Evolutionary conservation across 140 eudicot genomes (phyloP).

Genomic region (Erigeron philadelphicus): DNA sequence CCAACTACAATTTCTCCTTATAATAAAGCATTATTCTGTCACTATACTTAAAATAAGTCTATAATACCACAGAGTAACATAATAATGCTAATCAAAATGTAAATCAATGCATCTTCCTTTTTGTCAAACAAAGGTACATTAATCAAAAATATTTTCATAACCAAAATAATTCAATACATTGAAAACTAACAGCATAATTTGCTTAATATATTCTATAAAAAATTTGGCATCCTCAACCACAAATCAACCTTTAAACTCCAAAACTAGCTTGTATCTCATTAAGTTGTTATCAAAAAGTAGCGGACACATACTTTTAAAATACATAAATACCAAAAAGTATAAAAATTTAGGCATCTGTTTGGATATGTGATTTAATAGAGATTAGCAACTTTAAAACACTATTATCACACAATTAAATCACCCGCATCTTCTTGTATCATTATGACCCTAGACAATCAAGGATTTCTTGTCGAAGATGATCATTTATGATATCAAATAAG

Average conservation of each 20-base stretch:
- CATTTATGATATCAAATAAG: too few relatives aligned
- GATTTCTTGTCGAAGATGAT: neutral
- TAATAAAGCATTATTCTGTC: neutral
- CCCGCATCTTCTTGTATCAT: neutral
- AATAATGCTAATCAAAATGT: neutral
- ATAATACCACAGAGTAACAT: too few relatives aligned
- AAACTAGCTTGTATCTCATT: neutral
- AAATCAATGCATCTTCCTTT: neutral
- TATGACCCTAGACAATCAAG: neutral
- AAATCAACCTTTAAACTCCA: neutral
- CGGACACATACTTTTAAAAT: too few relatives aligned
- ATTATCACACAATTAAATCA: neutral
- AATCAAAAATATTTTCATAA: neutral
- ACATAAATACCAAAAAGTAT: neutral
- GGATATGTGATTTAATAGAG: neutral
- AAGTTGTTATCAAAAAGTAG: neutral
- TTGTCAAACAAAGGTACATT: neutral
- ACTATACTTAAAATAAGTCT: too few relatives aligned
- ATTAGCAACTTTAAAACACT: neutral
- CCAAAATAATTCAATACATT: neutral
- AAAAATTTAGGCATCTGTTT: neutral
- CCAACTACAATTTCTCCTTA: neutral
- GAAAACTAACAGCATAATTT: neutral
- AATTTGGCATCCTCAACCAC: neutral
- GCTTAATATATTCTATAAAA: neutral